Evolutionary conservation across 768 basidiomycete species (phyloP).

Genomic region (Chalciporus chontae): DNA sequence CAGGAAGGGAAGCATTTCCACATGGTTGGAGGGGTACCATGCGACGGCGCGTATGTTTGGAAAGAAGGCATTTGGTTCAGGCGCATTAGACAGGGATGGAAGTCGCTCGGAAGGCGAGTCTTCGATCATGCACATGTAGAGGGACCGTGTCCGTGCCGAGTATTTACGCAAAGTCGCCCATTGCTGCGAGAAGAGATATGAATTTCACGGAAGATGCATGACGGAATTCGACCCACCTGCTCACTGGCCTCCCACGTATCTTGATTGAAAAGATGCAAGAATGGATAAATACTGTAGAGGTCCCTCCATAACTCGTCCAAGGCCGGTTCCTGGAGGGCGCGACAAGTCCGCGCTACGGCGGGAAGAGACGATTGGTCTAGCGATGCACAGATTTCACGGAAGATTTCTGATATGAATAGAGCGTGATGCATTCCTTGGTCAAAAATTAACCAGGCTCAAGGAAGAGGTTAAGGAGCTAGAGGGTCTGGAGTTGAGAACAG

Average conservation of each 20-base stretch:
- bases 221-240: constrained; percentile 8
- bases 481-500: neutral
- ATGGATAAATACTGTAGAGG: constrained; percentile 20
- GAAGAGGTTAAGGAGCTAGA: neutral
- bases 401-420: constrained; percentile 21
- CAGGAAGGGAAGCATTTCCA: constrained; percentile 17
- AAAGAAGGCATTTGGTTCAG: constrained; percentile 16
- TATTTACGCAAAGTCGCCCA: constrained; percentile 23
- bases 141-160: constrained; percentile 15
- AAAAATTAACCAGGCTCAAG: neutral
- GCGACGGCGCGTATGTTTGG: constrained; percentile 18
- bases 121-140: constrained; percentile 22
- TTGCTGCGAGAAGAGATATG: neutral
- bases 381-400: constrained; percentile 14
- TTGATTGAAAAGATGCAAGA: constrained; percentile 15
- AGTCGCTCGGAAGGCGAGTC: constrained; percentile 8
- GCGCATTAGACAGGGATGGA: constrained; percentile 14
- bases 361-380: constrained; percentile 16
- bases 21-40: constrained; percentile 23
- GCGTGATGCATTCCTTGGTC: constrained; percentile 18
- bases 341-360: constrained; percentile 23
- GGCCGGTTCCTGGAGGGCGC: constrained; percentile 18
- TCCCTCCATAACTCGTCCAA: constrained; percentile 25
- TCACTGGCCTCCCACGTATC: neutral
- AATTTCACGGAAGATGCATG: neutral